A percentile compares a stretch with the other conserved stretches of the same genome.
phyloP scores from a whole-genome alignment of 2,329 filamentous ascomycete genomes.

The Neofusicoccum cordaticola region DNA sequence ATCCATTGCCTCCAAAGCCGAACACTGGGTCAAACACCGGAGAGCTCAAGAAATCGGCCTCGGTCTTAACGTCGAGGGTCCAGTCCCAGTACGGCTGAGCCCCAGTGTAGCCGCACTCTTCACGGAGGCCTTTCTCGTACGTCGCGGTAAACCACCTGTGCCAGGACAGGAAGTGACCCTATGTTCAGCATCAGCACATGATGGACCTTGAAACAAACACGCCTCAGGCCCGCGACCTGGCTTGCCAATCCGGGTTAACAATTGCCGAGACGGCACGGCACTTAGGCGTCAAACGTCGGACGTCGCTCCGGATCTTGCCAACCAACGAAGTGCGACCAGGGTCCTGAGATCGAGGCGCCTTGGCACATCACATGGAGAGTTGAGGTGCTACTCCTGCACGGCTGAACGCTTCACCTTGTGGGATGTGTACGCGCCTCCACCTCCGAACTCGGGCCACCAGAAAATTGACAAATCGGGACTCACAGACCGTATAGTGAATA shows the following conservation, averaged over 20 bases:
- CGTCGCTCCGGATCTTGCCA: background rate
- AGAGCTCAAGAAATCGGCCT: background rate
- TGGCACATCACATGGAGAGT: background rate
- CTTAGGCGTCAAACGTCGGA: background rate
- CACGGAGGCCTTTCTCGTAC: constrained; percentile 1
- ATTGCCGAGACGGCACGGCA: background rate
- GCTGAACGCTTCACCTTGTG: background rate
- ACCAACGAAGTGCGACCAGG: background rate
- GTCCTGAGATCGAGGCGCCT: background rate
- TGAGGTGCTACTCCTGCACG: background rate
- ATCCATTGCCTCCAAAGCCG: constrained; percentile 17
- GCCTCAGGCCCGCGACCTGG: background rate
- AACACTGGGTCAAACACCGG: constrained; percentile 14
- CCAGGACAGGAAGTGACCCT: constrained; percentile 13
- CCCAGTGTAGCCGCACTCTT: constrained; percentile 4
- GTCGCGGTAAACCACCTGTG: constrained; percentile 3
- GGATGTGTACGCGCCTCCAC: background rate
- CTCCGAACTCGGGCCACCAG: background rate
- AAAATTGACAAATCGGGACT: background rate
- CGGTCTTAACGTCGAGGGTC: constrained; percentile 11
- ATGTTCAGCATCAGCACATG: background rate
- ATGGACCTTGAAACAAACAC: background rate
- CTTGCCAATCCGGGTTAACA: background rate
- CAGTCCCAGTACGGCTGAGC: constrained; percentile 17
- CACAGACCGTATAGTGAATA: constrained; percentile 1